Evolutionary conservation across 306 rosid species (phyloP).

Genomic region (Cicer chorassanicum): DNA sequence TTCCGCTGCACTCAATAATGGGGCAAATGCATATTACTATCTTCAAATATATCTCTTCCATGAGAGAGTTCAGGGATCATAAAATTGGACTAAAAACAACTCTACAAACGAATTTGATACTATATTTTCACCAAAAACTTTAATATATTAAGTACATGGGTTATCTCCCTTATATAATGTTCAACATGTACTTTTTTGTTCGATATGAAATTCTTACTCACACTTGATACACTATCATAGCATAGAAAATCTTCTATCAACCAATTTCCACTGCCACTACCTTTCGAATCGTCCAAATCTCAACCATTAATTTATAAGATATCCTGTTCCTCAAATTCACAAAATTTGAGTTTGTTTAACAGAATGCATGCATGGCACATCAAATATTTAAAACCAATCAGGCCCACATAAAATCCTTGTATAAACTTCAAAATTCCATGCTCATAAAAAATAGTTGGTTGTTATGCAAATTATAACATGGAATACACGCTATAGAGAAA

Average conservation of each 20-base stretch:
- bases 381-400: not conserved
- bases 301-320: constrained; percentile 8
- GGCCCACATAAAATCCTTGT: constrained; percentile 19
- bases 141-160: too few relatives aligned
- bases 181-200: too few relatives aligned
- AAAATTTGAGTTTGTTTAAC: not conserved
- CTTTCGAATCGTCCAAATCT: not conserved
- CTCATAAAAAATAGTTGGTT: not conserved
- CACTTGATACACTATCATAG: too few relatives aligned
- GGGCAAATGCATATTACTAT: not conserved
- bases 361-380: not conserved
- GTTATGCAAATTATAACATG: not conserved
- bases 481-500: too few relatives aligned
- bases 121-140: too few relatives aligned
- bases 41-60: too few relatives aligned
- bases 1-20: not conserved
- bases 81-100: too few relatives aligned
- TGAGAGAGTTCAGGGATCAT: too few relatives aligned
- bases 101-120: too few relatives aligned
- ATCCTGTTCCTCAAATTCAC: not conserved
- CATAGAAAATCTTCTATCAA: too few relatives aligned
- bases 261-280: not conserved
- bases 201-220: too few relatives aligned
- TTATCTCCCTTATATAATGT: too few relatives aligned
- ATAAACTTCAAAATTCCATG: not conserved